Conservation (phyloP, 768 basidiomycete genomes). For the Cystofilobasidium bisporidii region DNA sequence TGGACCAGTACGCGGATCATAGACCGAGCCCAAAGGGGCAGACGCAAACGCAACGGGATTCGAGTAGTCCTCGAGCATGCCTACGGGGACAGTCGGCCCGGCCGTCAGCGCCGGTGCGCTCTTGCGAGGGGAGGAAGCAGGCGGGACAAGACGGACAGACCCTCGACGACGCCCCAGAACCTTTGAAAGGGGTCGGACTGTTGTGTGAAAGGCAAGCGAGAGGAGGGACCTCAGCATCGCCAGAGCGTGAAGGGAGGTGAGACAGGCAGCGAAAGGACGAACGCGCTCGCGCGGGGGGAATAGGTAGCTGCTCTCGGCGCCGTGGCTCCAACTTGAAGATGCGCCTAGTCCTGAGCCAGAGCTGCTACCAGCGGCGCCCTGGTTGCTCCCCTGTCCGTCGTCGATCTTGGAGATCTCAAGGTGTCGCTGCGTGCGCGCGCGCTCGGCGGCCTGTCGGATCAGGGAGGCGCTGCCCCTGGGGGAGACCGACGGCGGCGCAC, state of each 20-base stretch:
- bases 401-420: not conserved
- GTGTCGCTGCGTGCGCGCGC: not conserved
- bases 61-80: constrained; percentile 15
- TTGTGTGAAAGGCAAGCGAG: not conserved
- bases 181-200: constrained; percentile 20
- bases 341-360: not conserved
- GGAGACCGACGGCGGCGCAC: not conserved
- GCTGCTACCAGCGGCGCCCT: not conserved
- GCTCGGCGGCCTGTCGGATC: not conserved
- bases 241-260: too few species aligned
- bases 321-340: not conserved
- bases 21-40: constrained; percentile 17
- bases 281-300: not conserved
- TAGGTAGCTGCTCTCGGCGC: not conserved
- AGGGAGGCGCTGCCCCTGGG: not conserved
- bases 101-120: too few species aligned
- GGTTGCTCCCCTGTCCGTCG: not conserved
- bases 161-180: constrained; percentile 22
- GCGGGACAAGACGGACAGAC: not conserved
- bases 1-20: not conserved
- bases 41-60: constrained; percentile 22
- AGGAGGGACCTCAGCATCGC: too few species aligned
- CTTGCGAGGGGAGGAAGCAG: not conserved
- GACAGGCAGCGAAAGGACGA: not conserved
- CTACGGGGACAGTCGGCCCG: not conserved